A percentile compares a stretch with the other conserved stretches of the same genome.
These are phyloP conservation scores for Xylaria sp. DNA, from an alignment of 495 filamentous ascomycete genomes.

Conservation along the genomic window DNA sequence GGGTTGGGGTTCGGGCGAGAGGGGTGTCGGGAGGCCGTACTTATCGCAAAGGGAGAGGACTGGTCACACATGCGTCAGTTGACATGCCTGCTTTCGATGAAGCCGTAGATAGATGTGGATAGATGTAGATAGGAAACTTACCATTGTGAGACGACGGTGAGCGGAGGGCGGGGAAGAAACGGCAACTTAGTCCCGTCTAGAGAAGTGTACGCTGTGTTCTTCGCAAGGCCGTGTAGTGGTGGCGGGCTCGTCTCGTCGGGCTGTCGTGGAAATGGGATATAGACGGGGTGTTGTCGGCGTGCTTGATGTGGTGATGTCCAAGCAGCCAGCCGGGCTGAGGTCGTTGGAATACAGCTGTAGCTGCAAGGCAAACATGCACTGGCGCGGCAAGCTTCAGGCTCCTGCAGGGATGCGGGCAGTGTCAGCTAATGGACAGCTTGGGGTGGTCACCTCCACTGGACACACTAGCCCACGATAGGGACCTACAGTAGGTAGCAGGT, in stretches of 20 bases:
- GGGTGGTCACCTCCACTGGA: neutral
- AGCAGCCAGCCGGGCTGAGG: conserved; percentile 31
- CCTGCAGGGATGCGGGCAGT: conserved; percentile 25
- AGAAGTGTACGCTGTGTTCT: neutral
- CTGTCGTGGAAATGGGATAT: neutral
- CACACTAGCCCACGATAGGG: no score
- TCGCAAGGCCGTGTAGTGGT: neutral
- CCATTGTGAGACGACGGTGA: conserved; percentile 35
- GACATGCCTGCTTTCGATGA: conserved; percentile 19
- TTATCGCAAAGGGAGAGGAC: conserved; percentile 88
- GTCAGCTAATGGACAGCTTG: conserved; percentile 9
- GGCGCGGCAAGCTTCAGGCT: conserved; percentile 43
- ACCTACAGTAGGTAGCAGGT: neutral
- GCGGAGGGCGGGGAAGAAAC: neutral
- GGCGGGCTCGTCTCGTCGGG: neutral
- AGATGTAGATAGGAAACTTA: conserved; percentile 32
- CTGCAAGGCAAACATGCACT: conserved; percentile 47
- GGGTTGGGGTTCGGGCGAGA: neutral
- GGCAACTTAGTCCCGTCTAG: neutral
- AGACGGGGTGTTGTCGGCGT: conserved; percentile 14
- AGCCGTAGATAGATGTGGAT: neutral
- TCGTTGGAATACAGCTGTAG: conserved; percentile 26
- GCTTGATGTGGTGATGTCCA: conserved; percentile 27
- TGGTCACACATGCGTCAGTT: conserved; percentile 40
- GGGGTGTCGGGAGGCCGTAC: conserved; percentile 55